Evolutionary conservation across 306 rosid genomes (phyloP), one percentile per base, ranked within the genome.

Genomic region (Prunus salicina): DNA sequence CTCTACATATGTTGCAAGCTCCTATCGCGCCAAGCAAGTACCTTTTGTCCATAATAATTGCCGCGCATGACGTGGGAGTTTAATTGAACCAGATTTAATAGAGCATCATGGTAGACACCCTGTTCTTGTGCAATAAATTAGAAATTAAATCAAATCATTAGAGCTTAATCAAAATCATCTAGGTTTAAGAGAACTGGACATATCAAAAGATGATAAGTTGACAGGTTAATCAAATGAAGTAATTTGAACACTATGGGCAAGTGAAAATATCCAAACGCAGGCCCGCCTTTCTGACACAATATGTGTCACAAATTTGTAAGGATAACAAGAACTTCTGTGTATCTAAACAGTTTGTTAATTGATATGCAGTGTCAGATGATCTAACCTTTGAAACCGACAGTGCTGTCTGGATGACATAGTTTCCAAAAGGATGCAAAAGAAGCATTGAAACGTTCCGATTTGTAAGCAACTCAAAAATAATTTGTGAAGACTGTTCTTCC

Each of bases 391-490:
- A 86, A 10, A 67, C 81, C 20, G 15, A 2, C 34, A 88, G 25
- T 61, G 97, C 93, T 0, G 92, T 62, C 79, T 79, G 77, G 75
- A 89, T 69, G 58, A 91, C 97, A 78, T 74, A 91, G 72, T 91
- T 91, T 65, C 93, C 97, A 24, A 28, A 91, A 18, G 89, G 91
- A 73, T 91, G 87, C 22, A 76, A 76, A 30, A 89, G 87, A 82
- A 91, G 90, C 81, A 4, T 76, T 22, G 88, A 53, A 72, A 72
- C 70, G 53, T 77, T 24, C 34, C 80, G 79, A 71, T 75, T 19
- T 6, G 5, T 2, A 5, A 89, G 81, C 82, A 91, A 69, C 82
- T 91, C 97, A 16, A 34, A 0, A 55, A 85, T 82, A 64, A 91
- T 82, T 19, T 4, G 16, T 1, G 41, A 16, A 22, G 83, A 69